phyloP scores from a whole-genome alignment of 2,329 filamentous ascomycete species.

The Calonectria crousiana region DNA sequence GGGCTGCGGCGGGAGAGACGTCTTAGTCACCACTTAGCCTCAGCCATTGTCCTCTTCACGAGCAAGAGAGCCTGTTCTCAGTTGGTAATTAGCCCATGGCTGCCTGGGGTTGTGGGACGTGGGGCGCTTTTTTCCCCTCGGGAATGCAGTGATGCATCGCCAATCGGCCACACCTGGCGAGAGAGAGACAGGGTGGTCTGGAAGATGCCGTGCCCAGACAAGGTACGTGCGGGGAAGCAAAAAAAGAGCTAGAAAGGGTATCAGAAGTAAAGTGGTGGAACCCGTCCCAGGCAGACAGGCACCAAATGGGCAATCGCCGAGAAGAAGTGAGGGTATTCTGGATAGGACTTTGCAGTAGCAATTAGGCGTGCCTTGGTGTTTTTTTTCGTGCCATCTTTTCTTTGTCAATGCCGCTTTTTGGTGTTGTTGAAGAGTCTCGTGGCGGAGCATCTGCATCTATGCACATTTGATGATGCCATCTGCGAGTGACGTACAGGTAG shows the following conservation, averaged over 20 bases:
- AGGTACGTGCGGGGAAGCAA: neutral
- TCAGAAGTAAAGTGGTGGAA: neutral
- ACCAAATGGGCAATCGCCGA: slow-evolving; percentile 14
- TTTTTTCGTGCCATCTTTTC: neutral
- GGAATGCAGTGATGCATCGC: slow-evolving; percentile 6
- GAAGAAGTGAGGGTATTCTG: slow-evolving; percentile 4
- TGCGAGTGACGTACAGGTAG: neutral
- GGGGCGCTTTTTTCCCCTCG: neutral
- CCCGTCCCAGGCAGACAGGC: neutral
- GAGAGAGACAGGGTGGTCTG: neutral
- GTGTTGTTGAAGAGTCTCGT: neutral
- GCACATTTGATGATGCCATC: slow-evolving; percentile 10
- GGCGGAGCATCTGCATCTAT: slow-evolving; percentile 1
- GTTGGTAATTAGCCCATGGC: neutral
- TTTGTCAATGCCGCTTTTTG: neutral
- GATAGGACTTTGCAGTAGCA: neutral
- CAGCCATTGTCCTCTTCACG: neutral
- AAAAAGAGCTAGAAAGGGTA: neutral
- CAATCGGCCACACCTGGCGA: neutral
- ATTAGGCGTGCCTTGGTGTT: neutral
- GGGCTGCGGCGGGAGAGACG: neutral
- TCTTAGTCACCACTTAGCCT: neutral
- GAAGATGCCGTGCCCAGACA: neutral
- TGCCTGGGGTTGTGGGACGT: slow-evolving; percentile 16
- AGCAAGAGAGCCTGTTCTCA: neutral